Conservation (phyloP, 768 basidiomycete species). For the Amanita muscaria region DNA sequence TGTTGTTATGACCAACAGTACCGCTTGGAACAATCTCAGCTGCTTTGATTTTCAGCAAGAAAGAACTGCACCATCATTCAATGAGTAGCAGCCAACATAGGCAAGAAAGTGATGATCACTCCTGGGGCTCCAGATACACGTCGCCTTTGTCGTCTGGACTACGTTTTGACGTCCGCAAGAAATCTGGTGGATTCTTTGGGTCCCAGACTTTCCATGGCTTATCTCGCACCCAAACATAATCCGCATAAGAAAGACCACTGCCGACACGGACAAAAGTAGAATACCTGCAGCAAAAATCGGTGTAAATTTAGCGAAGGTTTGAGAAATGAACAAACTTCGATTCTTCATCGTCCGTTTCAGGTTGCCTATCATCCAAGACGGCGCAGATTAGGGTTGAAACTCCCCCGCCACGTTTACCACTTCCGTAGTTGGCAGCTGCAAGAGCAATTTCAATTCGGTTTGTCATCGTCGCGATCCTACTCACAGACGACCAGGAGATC, state of each 20-base stretch:
- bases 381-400: conserved; percentile 89
- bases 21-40: conserved; percentile 81
- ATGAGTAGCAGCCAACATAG: no score
- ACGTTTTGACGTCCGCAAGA: conserved; percentile 51
- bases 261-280: conserved; percentile 86
- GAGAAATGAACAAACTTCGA: conserved; percentile 39
- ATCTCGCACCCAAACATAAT: conserved; percentile 77
- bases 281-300: conserved; percentile 42
- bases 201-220: conserved; percentile 83
- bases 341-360: conserved; percentile 48
- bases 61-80: conserved; percentile 84
- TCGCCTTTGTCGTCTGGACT: conserved; percentile 79
- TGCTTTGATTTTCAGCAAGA: conserved; percentile 89
- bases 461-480: conserved; percentile 14
- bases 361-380: conserved; percentile 65
- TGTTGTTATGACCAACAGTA: conserved; percentile 17
- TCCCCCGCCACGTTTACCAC: conserved; percentile 77
- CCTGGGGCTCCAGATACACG: conserved; percentile 80
- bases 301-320: conserved; percentile 2
- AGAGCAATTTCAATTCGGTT: not conserved
- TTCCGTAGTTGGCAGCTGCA: conserved; percentile 81
- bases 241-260: conserved; percentile 75
- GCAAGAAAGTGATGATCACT: conserved; percentile 41
- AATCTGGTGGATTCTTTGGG: conserved; percentile 62
- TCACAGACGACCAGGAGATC: conserved; percentile 86